These are phyloP conservation scores for Thelonectria olida DNA, from an alignment of 2,329 filamentous ascomycete species.

Conservation along the genomic window DNA sequence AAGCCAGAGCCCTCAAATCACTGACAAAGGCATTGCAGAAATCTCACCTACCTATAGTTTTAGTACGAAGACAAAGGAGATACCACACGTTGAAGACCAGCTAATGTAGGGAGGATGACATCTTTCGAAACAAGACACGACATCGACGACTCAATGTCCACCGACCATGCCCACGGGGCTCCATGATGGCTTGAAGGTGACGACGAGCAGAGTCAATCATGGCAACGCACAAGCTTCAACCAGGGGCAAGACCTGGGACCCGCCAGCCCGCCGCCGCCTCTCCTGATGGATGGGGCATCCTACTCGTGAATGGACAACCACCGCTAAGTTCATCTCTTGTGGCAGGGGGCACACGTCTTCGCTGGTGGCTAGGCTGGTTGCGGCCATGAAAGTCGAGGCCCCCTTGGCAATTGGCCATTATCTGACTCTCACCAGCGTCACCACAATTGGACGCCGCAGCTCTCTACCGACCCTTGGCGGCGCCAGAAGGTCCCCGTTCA, in stretches of 20 bases:
- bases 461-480: neutral
- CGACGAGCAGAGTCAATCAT: neutral
- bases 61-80: too few species aligned
- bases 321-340: neutral
- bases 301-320: neutral
- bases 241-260: neutral
- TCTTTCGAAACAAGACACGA: neutral
- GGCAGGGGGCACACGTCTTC: neutral
- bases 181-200: slow-evolving; percentile 21
- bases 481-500: neutral
- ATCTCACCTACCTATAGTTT: too few species aligned
- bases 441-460: too few species aligned
- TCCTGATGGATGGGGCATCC: neutral
- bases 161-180: slow-evolving; percentile 9
- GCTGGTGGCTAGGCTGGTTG: neutral
- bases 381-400: slow-evolving; percentile 6
- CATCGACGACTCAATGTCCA: neutral
- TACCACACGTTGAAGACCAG: neutral
- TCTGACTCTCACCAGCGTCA: too few species aligned
- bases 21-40: neutral
- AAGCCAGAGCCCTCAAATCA: too few species aligned
- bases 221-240: neutral
- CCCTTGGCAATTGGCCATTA: neutral
- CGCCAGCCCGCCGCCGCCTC: neutral
- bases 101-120: neutral